phyloP scores from a whole-genome alignment of 495 filamentous ascomycete species.

The Sordaria brevicollis region DNA sequence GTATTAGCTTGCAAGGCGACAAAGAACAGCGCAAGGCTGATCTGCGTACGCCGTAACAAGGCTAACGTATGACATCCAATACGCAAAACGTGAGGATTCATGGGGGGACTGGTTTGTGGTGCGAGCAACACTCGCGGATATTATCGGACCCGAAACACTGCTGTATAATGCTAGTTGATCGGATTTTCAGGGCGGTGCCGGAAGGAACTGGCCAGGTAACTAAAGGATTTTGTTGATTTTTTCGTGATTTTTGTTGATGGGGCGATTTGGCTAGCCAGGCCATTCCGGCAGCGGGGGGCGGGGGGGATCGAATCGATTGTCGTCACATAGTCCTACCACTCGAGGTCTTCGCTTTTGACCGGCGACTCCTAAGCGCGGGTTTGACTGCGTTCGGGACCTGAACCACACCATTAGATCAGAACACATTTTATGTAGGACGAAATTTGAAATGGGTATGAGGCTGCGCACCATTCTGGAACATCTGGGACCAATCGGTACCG shows the following conservation, averaged over 20 bases:
- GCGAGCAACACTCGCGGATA: conserved; percentile 50
- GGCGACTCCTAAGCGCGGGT: conserved; percentile 32
- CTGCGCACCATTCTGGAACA: conserved; percentile 60
- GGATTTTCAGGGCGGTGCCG: conserved; percentile 20
- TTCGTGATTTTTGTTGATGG: conserved; percentile 39
- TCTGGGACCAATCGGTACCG: conserved; percentile 54
- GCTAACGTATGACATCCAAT: conserved; percentile 45
- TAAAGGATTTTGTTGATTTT: conserved; percentile 45
- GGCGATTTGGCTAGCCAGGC: conserved; percentile 32
- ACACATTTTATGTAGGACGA: conserved; percentile 44
- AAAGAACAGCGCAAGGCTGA: conserved; percentile 50
- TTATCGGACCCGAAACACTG: conserved; percentile 46
- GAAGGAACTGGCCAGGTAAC: conserved; percentile 19
- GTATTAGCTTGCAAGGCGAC: conserved; percentile 52
- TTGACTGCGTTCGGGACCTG: conserved; percentile 45
- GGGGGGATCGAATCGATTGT: conserved; percentile 29
- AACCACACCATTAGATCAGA: conserved; percentile 43
- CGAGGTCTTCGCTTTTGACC: conserved; percentile 17
- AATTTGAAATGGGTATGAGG: conserved; percentile 16
- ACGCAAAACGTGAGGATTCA: conserved; percentile 53
- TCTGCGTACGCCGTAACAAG: conserved; percentile 35
- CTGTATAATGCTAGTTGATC: conserved; percentile 31
- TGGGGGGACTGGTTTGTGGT: conserved; percentile 54
- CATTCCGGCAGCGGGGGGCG: conserved; percentile 31
- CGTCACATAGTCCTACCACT: conserved; percentile 30